A percentile compares a stretch with the other conserved stretches of the same genome.
phyloP scores from a whole-genome alignment of 352 stramenopile genomes.

The Globisporangium cederbergense region DNA sequence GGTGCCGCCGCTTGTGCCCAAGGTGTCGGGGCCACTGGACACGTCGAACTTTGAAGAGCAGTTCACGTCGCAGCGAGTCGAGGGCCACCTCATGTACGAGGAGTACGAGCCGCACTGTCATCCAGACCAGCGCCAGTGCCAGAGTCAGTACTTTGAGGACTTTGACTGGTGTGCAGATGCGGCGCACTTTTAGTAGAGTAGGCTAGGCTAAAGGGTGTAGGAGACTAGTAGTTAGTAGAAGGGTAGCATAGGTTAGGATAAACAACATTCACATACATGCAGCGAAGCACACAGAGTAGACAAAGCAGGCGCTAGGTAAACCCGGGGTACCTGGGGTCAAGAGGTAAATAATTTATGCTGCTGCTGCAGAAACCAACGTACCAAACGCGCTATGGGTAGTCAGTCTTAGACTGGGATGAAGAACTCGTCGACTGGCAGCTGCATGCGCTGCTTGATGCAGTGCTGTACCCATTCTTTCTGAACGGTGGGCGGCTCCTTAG shows the following conservation, averaged over 20 bases:
- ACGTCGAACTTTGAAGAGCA: conserved; percentile 76
- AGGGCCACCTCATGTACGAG: conserved; percentile 59
- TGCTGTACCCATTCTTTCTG: conserved; percentile 58
- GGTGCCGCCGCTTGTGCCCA: conserved; percentile 53
- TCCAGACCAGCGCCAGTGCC: conserved; percentile 20
- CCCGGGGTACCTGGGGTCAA: neutral
- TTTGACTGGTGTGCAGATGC: conserved; percentile 73
- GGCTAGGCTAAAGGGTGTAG: neutral
- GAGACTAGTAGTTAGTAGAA: neutral
- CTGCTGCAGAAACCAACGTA: conserved; percentile 9
- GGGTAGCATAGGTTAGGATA: conserved; percentile 1
- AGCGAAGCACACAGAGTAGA: neutral
- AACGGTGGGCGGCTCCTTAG: conserved; percentile 51
- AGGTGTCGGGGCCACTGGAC: conserved; percentile 39
- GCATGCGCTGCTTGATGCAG: conserved; percentile 38
- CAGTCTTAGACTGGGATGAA: conserved; percentile 43
- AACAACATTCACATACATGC: neutral
- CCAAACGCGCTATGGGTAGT: neutral
- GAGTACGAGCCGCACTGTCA: conserved; percentile 33
- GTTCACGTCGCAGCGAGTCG: conserved; percentile 66
- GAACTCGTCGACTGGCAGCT: conserved; percentile 56
- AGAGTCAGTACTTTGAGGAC: conserved; percentile 46
- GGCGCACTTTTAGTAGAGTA: conserved; percentile 32
- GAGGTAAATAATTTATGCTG: conserved; percentile 40
- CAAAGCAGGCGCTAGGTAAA: conserved; percentile 1